These are phyloP conservation scores for Rhizopus arrhizus DNA, from an alignment of 371 early-diverging fungal species.

Conservation along the genomic window DNA sequence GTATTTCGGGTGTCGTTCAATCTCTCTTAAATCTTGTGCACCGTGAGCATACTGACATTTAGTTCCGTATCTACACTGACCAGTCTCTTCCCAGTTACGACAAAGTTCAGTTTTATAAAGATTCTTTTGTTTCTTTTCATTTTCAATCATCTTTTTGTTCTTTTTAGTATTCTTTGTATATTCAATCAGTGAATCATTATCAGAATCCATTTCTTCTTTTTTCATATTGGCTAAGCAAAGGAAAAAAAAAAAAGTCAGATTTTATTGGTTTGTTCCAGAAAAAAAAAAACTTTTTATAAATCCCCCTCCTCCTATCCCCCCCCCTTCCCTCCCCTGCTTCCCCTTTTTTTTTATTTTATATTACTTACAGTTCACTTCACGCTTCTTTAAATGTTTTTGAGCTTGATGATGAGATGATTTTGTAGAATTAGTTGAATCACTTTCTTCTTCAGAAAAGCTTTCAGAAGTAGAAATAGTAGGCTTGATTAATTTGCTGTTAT, in stretches of 20 bases:
- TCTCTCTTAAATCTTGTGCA: conserved; percentile 75
- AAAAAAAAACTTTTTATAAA: not conserved
- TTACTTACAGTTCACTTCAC: not conserved
- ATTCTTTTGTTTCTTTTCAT: not conserved
- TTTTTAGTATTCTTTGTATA: not conserved
- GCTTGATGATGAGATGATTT: not conserved
- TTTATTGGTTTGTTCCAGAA: not conserved
- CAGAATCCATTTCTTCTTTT: not conserved
- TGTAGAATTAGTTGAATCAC: not conserved
- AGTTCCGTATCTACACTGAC: conserved; percentile 88
- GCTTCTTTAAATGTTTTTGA: not conserved
- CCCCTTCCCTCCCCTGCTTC: not conserved
- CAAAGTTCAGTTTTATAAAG: conserved; percentile 31
- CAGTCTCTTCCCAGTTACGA: conserved; percentile 85
- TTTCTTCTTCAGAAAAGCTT: not conserved
- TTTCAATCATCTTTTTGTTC: not conserved
- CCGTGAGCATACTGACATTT: conserved; percentile 98
- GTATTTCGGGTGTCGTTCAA: conserved; percentile 95
- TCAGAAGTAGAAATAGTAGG: too few relatives aligned
- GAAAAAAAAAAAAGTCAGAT: conserved; percentile 1
- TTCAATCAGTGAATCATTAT: conserved; percentile 4
- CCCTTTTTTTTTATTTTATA: not conserved
- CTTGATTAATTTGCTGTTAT: too few relatives aligned
- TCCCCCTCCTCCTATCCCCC: not conserved
- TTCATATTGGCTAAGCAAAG: not conserved